Conservation (phyloP, 2,329 filamentous ascomycete species). For the Cladosporium phlei region DNA sequence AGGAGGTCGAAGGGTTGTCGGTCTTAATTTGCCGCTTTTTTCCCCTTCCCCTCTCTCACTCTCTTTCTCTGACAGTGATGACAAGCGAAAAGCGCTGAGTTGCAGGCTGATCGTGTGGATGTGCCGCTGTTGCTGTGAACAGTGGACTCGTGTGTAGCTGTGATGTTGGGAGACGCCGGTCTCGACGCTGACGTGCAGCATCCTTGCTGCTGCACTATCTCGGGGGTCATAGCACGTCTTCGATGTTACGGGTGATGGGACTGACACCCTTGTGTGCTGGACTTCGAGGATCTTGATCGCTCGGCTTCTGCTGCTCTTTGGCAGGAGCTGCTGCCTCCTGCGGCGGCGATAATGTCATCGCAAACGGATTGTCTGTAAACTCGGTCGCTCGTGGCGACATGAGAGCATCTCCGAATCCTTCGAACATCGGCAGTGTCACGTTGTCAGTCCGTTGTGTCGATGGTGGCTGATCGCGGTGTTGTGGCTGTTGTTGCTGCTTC, state of each 20-base stretch:
- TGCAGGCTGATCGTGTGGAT: too few relatives aligned
- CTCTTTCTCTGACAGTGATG: too few relatives aligned
- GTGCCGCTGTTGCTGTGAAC: too few relatives aligned
- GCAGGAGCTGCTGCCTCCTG: constrained; percentile 28
- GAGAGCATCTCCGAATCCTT: constrained; percentile 38
- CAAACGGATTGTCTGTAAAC: constrained; percentile 66
- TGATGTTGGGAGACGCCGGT: too few relatives aligned
- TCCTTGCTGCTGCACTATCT: too few relatives aligned
- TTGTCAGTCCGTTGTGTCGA: background rate
- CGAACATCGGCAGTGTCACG: background rate
- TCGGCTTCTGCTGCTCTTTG: constrained; percentile 51
- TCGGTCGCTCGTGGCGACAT: constrained; percentile 68
- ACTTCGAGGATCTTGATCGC: constrained; percentile 59
- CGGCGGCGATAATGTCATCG: constrained; percentile 33
- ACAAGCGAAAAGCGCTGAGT: too few relatives aligned
- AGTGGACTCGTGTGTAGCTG: too few relatives aligned
- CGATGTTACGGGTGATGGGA: constrained; percentile 72
- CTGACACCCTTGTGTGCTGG: constrained; percentile 69
- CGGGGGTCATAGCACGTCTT: constrained; percentile 67
- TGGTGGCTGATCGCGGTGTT: background rate
- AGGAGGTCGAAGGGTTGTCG: too few relatives aligned
- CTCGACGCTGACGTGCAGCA: too few relatives aligned
- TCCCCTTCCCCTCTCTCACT: too few relatives aligned
- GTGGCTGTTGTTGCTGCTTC: constrained; percentile 1
- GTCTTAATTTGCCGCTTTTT: too few relatives aligned